Evolutionary conservation across 108 stramenopile genomes (phyloP).

Genomic region (Cyclotella sp.): DNA sequence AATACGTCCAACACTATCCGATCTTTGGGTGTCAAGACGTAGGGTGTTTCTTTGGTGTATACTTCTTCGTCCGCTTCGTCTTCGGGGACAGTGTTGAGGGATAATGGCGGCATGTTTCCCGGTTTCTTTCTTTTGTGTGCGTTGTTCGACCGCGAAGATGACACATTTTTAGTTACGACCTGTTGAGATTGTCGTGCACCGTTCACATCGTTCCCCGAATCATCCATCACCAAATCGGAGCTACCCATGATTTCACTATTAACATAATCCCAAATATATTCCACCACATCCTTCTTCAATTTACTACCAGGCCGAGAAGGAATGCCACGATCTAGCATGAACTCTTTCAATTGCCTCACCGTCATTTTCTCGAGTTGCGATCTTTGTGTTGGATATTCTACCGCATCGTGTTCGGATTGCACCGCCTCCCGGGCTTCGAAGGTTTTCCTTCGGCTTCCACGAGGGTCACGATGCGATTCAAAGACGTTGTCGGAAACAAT

Average conservation of each 20-base stretch:
- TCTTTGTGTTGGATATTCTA: not conserved
- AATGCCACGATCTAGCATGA: conserved; percentile 43
- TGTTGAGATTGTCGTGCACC: not conserved
- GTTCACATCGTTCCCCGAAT: not conserved
- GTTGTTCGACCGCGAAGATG: not conserved
- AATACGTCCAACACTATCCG: conserved; percentile 59
- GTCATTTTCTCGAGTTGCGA: conserved; percentile 64
- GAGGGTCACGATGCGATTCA: too few relatives aligned
- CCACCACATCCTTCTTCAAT: conserved; percentile 69
- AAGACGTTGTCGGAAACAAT: too few relatives aligned
- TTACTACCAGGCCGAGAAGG: conserved; percentile 35
- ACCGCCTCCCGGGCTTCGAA: too few relatives aligned
- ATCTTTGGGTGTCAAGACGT: conserved; percentile 57
- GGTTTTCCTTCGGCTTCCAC: too few relatives aligned
- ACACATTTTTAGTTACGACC: not conserved
- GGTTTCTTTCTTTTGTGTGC: not conserved
- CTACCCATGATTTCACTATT: not conserved
- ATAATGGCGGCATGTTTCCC: conserved; percentile 7
- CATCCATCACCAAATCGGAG: not conserved
- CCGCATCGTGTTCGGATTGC: not conserved
- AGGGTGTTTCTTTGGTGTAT: not conserved
- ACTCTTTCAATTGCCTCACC: conserved; percentile 64
- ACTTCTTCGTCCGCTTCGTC: not conserved
- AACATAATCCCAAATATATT: conserved; percentile 45
- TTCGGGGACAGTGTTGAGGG: not conserved